Evolutionary conservation across 257 asterid genomes (phyloP), one percentile per base, ranked within the genome.

Genomic region (Thymus quinquecostatus): DNA sequence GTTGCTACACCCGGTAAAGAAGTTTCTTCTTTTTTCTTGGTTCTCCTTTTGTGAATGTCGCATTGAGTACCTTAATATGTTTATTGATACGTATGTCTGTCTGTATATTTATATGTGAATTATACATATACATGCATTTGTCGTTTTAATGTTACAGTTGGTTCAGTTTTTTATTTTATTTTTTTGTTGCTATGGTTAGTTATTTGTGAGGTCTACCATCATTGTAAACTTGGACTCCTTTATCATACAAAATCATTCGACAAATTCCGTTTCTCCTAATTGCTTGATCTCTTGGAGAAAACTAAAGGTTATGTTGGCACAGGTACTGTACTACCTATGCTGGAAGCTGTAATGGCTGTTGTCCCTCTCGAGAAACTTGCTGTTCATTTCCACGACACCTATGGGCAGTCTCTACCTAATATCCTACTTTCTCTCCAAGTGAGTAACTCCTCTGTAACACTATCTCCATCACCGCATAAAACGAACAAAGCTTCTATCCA

Each of bases 361-460:
- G 98, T 89, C 74, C 98, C 97, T 5, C 82, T 87, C 34, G 96
- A 89, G 82, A 90, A 87, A 71, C 86, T 93, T 44, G 96, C 98
- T 4, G 97, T 92, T 72, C 98, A 92, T 74, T 92, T 92, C 82
- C 98, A 92, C 59, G 97, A 92, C 82, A 92, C 98, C 0, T 92
- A 90, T 21, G 97, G 97, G 30, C 96, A 90, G 74, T 80, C 98
- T 72, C 98, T 90, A 69, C 86, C 98, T n/a, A 92, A 92, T 67
- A 93, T 93, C 77, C 80, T 93, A 41, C 65, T 91, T 4, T 91
- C 98, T 32, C 92, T 93, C 81, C 97, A 93, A 81, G 98, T 91
- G 81, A 81, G 98, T 78, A 62, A 55, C 67, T 61, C 14, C 21
- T 71, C 48, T 44, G 14, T 33, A 45, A 53, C 21, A 11, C 51